Conservation (phyloP, 805 yeast genomes). For the Teunomyces aglyptinius region DNA sequence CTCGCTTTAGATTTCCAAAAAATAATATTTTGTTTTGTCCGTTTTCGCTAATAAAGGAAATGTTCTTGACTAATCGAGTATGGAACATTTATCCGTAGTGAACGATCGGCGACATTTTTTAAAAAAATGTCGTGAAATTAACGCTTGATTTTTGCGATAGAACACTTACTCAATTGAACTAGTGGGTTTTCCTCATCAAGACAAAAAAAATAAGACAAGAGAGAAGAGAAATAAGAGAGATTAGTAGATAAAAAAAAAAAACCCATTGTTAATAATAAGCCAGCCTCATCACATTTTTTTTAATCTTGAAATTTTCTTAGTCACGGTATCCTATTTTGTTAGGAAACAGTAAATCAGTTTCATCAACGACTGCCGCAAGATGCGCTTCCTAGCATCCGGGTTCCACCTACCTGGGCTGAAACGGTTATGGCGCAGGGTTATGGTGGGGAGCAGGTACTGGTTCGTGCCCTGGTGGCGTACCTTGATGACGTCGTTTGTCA, state of each 20-base stretch:
- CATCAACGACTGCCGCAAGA: too few relatives aligned
- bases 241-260: too few relatives aligned
- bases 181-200: too few relatives aligned
- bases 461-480: background rate
- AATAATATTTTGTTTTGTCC: background rate
- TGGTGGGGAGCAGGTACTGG: background rate
- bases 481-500: background rate
- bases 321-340: too few relatives aligned
- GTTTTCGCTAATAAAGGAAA: background rate
- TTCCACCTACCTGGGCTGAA: background rate
- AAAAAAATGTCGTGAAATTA: background rate
- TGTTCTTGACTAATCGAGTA: background rate
- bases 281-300: too few relatives aligned
- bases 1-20: background rate
- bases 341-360: too few relatives aligned
- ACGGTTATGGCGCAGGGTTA: background rate
- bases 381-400: too few relatives aligned
- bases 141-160: background rate
- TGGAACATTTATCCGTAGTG: background rate
- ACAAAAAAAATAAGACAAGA: too few relatives aligned
- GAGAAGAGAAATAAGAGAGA: too few relatives aligned
- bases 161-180: background rate
- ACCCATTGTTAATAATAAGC: too few relatives aligned
- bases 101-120: background rate
- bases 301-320: too few relatives aligned